Conservation (phyloP, 768 basidiomycete genomes). For the Russula lepida region DNA sequence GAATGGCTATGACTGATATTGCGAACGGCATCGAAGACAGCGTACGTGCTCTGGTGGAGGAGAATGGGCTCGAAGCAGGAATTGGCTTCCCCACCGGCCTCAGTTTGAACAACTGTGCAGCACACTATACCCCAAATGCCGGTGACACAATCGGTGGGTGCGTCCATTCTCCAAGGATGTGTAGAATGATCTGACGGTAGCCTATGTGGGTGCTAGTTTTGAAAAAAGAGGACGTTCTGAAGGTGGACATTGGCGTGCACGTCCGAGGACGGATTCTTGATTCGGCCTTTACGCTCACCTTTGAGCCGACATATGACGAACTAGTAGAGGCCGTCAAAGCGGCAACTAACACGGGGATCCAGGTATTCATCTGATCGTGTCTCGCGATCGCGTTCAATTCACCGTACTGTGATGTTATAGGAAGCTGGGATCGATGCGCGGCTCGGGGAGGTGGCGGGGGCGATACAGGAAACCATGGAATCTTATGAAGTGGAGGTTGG, state of each 20-base stretch:
- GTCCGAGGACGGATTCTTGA: slow-evolving; percentile 93
- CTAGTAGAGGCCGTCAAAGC: slow-evolving; percentile 88
- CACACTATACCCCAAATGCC: slow-evolving; percentile 94
- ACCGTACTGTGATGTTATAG: slow-evolving; percentile 31
- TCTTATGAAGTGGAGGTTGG: slow-evolving; percentile 94
- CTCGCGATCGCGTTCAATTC: not conserved
- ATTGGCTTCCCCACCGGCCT: slow-evolving; percentile 96
- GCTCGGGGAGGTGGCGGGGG: slow-evolving; percentile 83
- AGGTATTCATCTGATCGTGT: slow-evolving; percentile 35
- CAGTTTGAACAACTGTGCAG: slow-evolving; percentile 89
- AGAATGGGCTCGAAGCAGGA: slow-evolving; percentile 74
- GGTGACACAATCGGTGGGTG: slow-evolving; percentile 73
- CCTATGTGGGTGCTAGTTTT: slow-evolving; percentile 45
- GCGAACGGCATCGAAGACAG: slow-evolving; percentile 90
- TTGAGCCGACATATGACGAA: slow-evolving; percentile 83
- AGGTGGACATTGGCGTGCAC: slow-evolving; percentile 97
- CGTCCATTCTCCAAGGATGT: not conserved
- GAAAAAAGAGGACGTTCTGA: slow-evolving; percentile 77
- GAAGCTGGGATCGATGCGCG: slow-evolving; percentile 96
- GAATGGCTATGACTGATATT: slow-evolving; percentile 92
- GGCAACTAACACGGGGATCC: slow-evolving; percentile 87
- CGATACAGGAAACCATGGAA: slow-evolving; percentile 98
- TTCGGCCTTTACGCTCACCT: slow-evolving; percentile 90
- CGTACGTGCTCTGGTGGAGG: slow-evolving; percentile 86
- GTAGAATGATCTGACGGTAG: not conserved